Conservation (phyloP, 139 green algal species). For the Trebouxia sp. region DNA sequence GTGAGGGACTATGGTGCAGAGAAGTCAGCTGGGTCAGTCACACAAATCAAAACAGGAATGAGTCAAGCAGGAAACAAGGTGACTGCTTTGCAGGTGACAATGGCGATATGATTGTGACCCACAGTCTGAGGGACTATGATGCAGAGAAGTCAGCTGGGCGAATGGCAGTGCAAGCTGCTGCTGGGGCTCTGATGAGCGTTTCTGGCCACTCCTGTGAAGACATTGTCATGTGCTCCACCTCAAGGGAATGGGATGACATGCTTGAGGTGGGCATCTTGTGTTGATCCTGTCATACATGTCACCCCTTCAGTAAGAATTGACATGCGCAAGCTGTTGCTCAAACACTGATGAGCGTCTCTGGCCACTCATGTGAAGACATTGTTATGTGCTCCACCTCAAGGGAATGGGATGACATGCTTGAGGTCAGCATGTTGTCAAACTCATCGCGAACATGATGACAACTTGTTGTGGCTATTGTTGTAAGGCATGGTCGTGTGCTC, state of each 20-base stretch:
- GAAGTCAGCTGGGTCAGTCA: background rate
- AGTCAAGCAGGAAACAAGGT: no score
- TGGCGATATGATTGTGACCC: conserved; percentile 30
- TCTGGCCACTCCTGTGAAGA: conserved; percentile 65
- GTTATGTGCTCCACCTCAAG: conserved; percentile 62
- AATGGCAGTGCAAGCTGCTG: conserved; percentile 51
- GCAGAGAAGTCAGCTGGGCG: conserved; percentile 30
- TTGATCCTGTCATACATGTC: background rate
- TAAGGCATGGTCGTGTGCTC: no score
- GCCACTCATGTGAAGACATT: conserved; percentile 68
- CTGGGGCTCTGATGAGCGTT: conserved; percentile 46
- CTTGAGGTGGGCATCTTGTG: conserved; percentile 1
- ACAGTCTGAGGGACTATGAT: conserved; percentile 29
- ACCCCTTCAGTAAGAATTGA: no score
- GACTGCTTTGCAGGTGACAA: conserved; percentile 8
- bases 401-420: conserved; percentile 20
- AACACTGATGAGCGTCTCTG: conserved; percentile 49
- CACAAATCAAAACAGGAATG: no score
- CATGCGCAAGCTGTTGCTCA: conserved; percentile 54
- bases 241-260: background rate
- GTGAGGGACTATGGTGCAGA: background rate
- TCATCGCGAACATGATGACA: background rate
- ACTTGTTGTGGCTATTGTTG: no score
- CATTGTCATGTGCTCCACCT: conserved; percentile 69
- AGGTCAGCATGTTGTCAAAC: background rate